Conservation (phyloP, 768 basidiomycete genomes). For the Leccinum broughii region DNA sequence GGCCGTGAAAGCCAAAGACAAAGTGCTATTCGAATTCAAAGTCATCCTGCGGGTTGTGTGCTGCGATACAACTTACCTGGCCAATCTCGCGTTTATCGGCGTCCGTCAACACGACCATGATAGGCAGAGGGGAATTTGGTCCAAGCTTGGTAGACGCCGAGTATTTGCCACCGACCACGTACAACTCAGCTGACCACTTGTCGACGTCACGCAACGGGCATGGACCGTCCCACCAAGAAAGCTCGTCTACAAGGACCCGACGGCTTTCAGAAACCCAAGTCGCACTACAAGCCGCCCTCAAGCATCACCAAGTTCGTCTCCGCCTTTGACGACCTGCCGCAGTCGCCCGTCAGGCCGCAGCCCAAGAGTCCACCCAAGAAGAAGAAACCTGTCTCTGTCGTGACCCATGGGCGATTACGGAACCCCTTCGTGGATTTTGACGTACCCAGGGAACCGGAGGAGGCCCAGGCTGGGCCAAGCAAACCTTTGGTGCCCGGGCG, state of each 20-base stretch:
- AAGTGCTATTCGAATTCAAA: slow-evolving; percentile 53
- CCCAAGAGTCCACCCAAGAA: slow-evolving; percentile 5
- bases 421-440: slow-evolving; percentile 23
- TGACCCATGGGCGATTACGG: slow-evolving; percentile 16
- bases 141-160: background rate
- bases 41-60: background rate
- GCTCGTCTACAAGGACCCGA: slow-evolving; percentile 28
- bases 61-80: slow-evolving; percentile 34
- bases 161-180: slow-evolving; percentile 3
- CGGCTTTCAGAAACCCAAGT: slow-evolving; percentile 29
- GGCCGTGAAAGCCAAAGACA: slow-evolving; percentile 68
- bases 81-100: slow-evolving; percentile 46
- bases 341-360: background rate
- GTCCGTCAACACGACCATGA: slow-evolving; percentile 35
- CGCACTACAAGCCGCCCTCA: slow-evolving; percentile 23
- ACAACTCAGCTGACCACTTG: slow-evolving; percentile 1
- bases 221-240: slow-evolving; percentile 12
- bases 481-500: slow-evolving; percentile 7
- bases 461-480: slow-evolving; percentile 11
- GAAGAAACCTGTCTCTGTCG: slow-evolving; percentile 7
- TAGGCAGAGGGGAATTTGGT: background rate
- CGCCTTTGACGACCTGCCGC: slow-evolving; percentile 20
- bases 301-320: slow-evolving; percentile 32
- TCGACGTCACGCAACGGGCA: background rate
- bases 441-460: slow-evolving; percentile 3